Percentiles rank a stretch among this genome's conserved stretches.
Conservation (phyloP, 2,329 filamentous ascomycete genomes). For the Colletotrichum musae region DNA sequence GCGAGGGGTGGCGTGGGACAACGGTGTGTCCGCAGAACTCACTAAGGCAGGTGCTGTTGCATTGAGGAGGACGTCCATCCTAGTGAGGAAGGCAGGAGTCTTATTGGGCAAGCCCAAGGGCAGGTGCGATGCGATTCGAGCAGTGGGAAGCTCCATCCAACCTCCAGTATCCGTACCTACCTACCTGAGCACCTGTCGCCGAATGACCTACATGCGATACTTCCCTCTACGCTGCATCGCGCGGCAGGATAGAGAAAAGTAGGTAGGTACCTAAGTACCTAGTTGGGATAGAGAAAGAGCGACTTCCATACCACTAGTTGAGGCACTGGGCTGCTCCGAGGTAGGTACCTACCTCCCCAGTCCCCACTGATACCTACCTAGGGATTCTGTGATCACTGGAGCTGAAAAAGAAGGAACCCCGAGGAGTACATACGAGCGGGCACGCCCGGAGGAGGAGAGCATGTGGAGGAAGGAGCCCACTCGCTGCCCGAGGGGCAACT, state of each 20-base stretch:
- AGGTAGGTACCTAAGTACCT: too few relatives aligned
- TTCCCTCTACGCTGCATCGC: too few relatives aligned
- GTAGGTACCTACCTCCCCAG: not conserved
- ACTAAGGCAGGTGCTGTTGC: not conserved
- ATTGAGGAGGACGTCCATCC: slow-evolving; percentile 12
- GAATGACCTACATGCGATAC: not conserved
- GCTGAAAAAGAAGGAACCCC: slow-evolving; percentile 5
- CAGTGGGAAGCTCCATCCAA: too few relatives aligned
- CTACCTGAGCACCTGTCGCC: not conserved
- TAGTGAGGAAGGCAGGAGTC: not conserved
- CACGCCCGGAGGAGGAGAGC: slow-evolving; percentile 15
- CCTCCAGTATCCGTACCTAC: not conserved
- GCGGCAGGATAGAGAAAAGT: too few relatives aligned
- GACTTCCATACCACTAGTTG: not conserved
- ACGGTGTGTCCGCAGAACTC: slow-evolving; percentile 18
- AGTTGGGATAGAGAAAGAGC: slow-evolving; percentile 18
- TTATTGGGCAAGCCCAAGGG: slow-evolving; percentile 4
- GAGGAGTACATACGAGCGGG: slow-evolving; percentile 12
- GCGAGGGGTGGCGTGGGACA: slow-evolving; percentile 3
- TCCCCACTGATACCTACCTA: not conserved
- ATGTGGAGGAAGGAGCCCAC: slow-evolving; percentile 16
- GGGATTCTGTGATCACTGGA: slow-evolving; percentile 18
- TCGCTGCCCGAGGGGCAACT: not conserved
- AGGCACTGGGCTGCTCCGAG: too few relatives aligned
- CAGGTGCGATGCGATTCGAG: too few relatives aligned